Evolutionary conservation across 2,329 filamentous ascomycete genomes (phyloP).

Genomic region (Aspergillus sp.): DNA sequence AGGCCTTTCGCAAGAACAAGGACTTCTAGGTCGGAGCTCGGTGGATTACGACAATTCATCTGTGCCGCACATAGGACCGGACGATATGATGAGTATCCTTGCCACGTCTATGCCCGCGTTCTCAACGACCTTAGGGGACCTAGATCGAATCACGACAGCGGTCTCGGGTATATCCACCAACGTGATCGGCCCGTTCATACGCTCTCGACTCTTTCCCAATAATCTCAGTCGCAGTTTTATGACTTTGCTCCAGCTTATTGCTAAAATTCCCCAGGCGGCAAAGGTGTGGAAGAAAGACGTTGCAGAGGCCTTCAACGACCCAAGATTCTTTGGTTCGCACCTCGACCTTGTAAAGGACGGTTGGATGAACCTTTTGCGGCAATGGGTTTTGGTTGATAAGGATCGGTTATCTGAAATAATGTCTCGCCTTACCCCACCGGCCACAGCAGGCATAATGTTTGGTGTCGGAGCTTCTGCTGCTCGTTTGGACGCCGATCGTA

Average conservation of each 20-base stretch:
- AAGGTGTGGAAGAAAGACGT: slow-evolving; percentile 94
- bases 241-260: slow-evolving; percentile 72
- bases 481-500: slow-evolving; percentile 89
- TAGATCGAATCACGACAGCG: slow-evolving; percentile 77
- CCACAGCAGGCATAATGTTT: slow-evolving; percentile 94
- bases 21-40: slow-evolving; percentile 39
- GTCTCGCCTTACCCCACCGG: slow-evolving; percentile 74
- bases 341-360: slow-evolving; percentile 64
- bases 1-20: slow-evolving; percentile 63
- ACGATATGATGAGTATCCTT: slow-evolving; percentile 79
- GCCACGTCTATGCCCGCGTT: slow-evolving; percentile 76
- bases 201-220: slow-evolving; percentile 82
- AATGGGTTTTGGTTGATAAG: slow-evolving; percentile 85
- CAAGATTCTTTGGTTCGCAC: slow-evolving; percentile 75
- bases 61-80: slow-evolving; percentile 52
- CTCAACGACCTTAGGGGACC: slow-evolving; percentile 78
- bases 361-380: slow-evolving; percentile 81
- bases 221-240: slow-evolving; percentile 74
- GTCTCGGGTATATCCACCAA: slow-evolving; percentile 79
- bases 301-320: slow-evolving; percentile 85
- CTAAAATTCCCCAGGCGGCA: slow-evolving; percentile 73
- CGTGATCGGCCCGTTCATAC: slow-evolving; percentile 77
- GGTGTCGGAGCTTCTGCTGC: slow-evolving; percentile 96
- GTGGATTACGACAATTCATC: slow-evolving; percentile 42
- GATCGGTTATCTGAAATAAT: slow-evolving; percentile 82